A percentile compares a stretch with the other conserved stretches of the same genome.
Evolutionary conservation across 441 rosid species (phyloP).

Genomic region (Aleurites moluccanus): DNA sequence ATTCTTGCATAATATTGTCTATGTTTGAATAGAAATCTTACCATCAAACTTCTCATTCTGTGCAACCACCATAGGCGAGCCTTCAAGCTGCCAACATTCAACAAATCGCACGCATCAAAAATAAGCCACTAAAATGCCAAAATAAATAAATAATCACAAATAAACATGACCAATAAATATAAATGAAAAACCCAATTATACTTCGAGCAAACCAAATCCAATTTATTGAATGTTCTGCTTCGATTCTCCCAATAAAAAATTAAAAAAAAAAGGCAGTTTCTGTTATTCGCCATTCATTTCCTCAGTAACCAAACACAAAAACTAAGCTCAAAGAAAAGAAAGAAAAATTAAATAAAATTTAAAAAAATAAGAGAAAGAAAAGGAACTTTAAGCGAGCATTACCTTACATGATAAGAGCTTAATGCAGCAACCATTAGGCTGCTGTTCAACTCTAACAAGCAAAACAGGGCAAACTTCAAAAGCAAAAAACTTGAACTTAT

Average conservation of each 20-base stretch:
- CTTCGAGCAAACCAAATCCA: background rate
- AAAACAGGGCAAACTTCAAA: slow-evolving; percentile 90
- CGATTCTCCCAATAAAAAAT: too few relatives aligned
- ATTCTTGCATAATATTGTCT: background rate
- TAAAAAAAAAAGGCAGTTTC: too few relatives aligned
- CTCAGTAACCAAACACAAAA: too few relatives aligned
- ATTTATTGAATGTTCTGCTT: too few relatives aligned
- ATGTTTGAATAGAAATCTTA: slow-evolving; percentile 32
- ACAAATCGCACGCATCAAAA: slow-evolving; percentile 16
- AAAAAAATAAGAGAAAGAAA: too few relatives aligned
- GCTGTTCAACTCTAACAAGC: slow-evolving; percentile 86
- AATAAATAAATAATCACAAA: too few relatives aligned
- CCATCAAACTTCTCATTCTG: slow-evolving; percentile 96
- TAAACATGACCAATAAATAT: background rate
- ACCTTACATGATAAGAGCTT: slow-evolving; percentile 92
- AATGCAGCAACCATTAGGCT: slow-evolving; percentile 85
- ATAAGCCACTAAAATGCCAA: background rate
- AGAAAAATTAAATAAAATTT: too few relatives aligned
- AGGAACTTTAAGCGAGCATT: background rate
- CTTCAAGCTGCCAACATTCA: slow-evolving; percentile 68
- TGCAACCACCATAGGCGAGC: slow-evolving; percentile 82
- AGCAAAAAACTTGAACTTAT: slow-evolving; percentile 76
- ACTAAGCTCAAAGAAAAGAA: too few relatives aligned
- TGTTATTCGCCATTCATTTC: too few relatives aligned
- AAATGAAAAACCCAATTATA: background rate